Percentiles rank a stretch among this genome's conserved stretches.
phyloP scores from a whole-genome alignment of 1,139 yeast species.

The Scheffersomyces parashehatae region DNA sequence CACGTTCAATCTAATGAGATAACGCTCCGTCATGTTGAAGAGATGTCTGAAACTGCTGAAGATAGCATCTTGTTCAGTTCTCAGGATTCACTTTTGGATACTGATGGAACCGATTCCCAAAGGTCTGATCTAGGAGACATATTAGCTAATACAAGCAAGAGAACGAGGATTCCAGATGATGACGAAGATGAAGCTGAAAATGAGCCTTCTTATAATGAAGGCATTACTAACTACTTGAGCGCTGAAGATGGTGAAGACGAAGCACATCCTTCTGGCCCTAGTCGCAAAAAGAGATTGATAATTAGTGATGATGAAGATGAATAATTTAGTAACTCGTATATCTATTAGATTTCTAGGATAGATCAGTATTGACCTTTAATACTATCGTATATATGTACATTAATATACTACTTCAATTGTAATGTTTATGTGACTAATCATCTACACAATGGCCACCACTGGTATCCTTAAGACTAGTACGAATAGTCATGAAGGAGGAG shows the following conservation, averaged over 20 bases:
- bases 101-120: not conserved
- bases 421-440: constrained; percentile 18
- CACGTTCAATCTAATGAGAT: not conserved
- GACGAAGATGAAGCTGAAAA: constrained; percentile 15
- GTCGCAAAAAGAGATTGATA: constrained; percentile 12
- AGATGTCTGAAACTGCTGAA: not conserved
- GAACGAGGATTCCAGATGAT: constrained; percentile 9
- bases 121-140: not conserved
- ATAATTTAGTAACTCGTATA: not conserved
- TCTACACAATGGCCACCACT: constrained; percentile 39
- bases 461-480: constrained; percentile 41
- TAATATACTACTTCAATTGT: not conserved
- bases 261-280: not conserved
- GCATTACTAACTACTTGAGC: not conserved
- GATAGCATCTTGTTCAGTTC: not conserved
- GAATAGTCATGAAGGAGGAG: constrained; percentile 72
- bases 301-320: constrained; percentile 31
- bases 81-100: not conserved
- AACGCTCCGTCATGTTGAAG: not conserved
- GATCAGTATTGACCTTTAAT: too few species aligned
- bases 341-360: too few species aligned
- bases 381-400: constrained; percentile 1
- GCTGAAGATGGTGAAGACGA: constrained; percentile 5
- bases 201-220: constrained; percentile 8
- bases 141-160: not conserved